A percentile compares a stretch with the other conserved stretches of the same genome.
Evolutionary conservation across 139 green algal species (phyloP).

Genomic region (Tetradesmus obliquus): DNA sequence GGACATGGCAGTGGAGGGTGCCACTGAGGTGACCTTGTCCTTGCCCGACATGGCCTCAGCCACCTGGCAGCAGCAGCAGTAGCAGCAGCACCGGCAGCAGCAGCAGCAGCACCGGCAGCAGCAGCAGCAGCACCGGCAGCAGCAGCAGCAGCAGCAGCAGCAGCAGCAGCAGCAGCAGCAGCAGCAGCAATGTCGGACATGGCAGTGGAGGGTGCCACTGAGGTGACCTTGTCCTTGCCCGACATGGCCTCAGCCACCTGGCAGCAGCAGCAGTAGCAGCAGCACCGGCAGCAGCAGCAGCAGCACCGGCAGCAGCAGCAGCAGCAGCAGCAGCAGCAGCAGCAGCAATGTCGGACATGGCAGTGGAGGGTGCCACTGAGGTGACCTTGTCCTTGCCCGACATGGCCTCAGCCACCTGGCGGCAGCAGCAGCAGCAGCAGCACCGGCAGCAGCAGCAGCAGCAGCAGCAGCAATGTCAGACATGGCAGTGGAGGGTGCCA

Average conservation of each 20-base stretch:
- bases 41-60: slow-evolving; percentile 44
- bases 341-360: too few species aligned
- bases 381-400: not conserved
- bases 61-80: slow-evolving; percentile 33
- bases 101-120: too few species aligned
- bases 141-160: not conserved
- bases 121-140: too few species aligned
- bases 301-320: too few species aligned
- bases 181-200: not conserved
- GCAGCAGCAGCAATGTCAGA: too few species aligned
- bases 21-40: not conserved
- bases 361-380: too few species aligned
- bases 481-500: too few species aligned
- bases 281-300: too few species aligned
- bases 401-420: slow-evolving; percentile 57
- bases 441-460: too few species aligned
- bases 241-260: slow-evolving; percentile 54
- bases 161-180: too few species aligned
- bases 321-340: too few species aligned
- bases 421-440: too few species aligned
- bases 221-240: not conserved
- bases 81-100: not conserved
- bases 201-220: not conserved
- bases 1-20: slow-evolving; percentile 5
- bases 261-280: not conserved